Evolutionary conservation across 352 stramenopile species (phyloP).

Genomic region (Sclerospora graminicola): DNA sequence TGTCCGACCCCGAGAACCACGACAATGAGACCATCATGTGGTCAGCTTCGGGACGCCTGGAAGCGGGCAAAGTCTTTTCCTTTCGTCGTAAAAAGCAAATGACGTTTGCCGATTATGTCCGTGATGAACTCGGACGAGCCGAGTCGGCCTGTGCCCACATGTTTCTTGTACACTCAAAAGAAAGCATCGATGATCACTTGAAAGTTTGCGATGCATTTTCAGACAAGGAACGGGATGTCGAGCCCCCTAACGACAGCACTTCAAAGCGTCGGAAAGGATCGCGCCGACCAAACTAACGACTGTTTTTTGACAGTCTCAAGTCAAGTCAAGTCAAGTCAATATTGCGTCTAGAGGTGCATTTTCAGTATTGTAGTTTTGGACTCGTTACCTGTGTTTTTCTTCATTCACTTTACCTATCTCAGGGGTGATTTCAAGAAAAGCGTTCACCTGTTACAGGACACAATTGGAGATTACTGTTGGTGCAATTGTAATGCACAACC

Average conservation of each 20-base stretch:
- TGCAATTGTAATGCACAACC: conserved; percentile 85
- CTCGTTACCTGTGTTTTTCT: conserved; percentile 18
- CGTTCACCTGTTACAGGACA: conserved; percentile 72
- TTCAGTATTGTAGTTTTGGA: too few species aligned
- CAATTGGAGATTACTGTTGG: conserved; percentile 72
- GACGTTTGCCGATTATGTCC: conserved; percentile 54
- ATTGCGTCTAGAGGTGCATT: too few species aligned
- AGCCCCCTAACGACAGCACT: conserved; percentile 15
- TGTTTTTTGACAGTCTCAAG: too few species aligned
- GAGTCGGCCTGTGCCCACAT: conserved; percentile 62
- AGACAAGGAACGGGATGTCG: conserved; percentile 36
- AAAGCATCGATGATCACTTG: conserved; percentile 68
- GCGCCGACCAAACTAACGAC: conserved; percentile 8
- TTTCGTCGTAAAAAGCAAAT: conserved; percentile 40
- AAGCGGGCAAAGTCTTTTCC: conserved; percentile 42
- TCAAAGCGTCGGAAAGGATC: conserved; percentile 5
- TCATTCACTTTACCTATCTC: conserved; percentile 10
- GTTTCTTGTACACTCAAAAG: conserved; percentile 36
- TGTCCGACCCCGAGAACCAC: conserved; percentile 12
- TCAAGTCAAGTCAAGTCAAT: too few species aligned
- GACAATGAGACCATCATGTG: conserved; percentile 13
- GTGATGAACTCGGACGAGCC: conserved; percentile 25
- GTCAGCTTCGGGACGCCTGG: conserved; percentile 38
- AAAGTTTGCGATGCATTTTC: conserved; percentile 58
- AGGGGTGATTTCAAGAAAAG: conserved; percentile 40